phyloP scores from a whole-genome alignment of 148 eudicot genomes.

The Dysphania ambrosioides region DNA sequence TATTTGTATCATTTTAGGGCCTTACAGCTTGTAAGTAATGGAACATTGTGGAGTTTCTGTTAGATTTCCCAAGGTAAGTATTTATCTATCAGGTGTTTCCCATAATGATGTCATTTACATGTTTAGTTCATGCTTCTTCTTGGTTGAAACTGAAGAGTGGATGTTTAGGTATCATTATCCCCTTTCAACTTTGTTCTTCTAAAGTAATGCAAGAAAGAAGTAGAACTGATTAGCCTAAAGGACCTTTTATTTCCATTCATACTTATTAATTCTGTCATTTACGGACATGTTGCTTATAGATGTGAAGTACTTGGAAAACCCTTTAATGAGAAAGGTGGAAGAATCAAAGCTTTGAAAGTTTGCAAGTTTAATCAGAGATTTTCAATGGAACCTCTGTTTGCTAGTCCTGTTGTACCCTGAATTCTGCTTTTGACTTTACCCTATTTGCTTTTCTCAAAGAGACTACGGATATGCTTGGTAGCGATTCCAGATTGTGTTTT shows the following conservation, averaged over 20 bases:
- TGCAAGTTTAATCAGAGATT: slow-evolving; percentile 22
- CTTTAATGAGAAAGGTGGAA: slow-evolving; percentile 14
- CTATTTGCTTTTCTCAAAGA: slow-evolving; percentile 14
- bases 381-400: slow-evolving; percentile 21
- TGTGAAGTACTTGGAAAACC: slow-evolving; percentile 21
- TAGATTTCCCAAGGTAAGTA: not conserved
- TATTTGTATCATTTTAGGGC: not conserved
- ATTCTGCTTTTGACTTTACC: slow-evolving; percentile 11
- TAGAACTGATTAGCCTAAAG: slow-evolving; percentile 25
- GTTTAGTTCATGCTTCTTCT: slow-evolving; percentile 11
- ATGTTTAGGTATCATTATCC: slow-evolving; percentile 13
- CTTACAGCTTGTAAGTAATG: not conserved
- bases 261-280: slow-evolving; percentile 21
- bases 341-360: slow-evolving; percentile 28
- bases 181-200: slow-evolving; percentile 10
- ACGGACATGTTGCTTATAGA: slow-evolving; percentile 21
- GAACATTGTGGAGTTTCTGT: not conserved
- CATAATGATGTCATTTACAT: not conserved
- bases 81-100: slow-evolving; percentile 9
- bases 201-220: slow-evolving; percentile 12
- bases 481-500: not conserved
- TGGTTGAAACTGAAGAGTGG: slow-evolving; percentile 6
- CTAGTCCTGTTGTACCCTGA: slow-evolving; percentile 16
- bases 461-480: slow-evolving; percentile 16
- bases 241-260: slow-evolving; percentile 27